These are phyloP conservation scores for Apodospora peruviana DNA, from an alignment of 495 filamentous ascomycete genomes.

Conservation along the genomic window DNA sequence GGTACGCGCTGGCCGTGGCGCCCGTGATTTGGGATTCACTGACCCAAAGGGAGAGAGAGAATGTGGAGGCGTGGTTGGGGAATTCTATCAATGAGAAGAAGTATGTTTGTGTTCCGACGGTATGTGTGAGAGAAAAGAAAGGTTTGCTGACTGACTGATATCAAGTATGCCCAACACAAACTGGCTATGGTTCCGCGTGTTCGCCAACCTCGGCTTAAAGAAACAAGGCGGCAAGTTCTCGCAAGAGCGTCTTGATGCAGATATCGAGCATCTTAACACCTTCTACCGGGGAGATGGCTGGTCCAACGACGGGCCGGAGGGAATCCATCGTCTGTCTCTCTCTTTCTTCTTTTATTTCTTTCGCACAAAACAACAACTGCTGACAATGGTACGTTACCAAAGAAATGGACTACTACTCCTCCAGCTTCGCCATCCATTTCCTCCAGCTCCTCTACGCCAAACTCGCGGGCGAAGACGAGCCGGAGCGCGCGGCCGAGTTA, in stretches of 20 bases:
- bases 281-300: slow-evolving; percentile 76
- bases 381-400: not conserved
- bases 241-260: slow-evolving; percentile 59
- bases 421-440: slow-evolving; percentile 74
- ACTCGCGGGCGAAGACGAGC: slow-evolving; percentile 62
- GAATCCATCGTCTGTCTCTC: slow-evolving; percentile 50
- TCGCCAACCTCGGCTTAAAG: slow-evolving; percentile 71
- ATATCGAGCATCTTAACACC: slow-evolving; percentile 71
- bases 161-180: slow-evolving; percentile 52
- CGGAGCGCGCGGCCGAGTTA: slow-evolving; percentile 62
- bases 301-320: slow-evolving; percentile 74
- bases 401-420: slow-evolving; percentile 81
- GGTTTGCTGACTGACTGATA: no score
- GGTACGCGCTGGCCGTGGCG: slow-evolving; percentile 58
- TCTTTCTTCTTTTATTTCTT: not conserved
- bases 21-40: slow-evolving; percentile 64
- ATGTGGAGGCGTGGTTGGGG: slow-evolving; percentile 63
- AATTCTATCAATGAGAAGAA: slow-evolving; percentile 69
- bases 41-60: slow-evolving; percentile 49
- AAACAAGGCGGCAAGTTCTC: slow-evolving; percentile 64
- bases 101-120: slow-evolving; percentile 22
- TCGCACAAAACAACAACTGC: not conserved
- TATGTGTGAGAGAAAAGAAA: no score
- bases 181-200: slow-evolving; percentile 78
- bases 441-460: slow-evolving; percentile 73